Percentiles rank a stretch among this genome's conserved stretches.
Evolutionary conservation across 73 alveolate species (phyloP).

Genomic region (Tetrahymena elliotti): DNA sequence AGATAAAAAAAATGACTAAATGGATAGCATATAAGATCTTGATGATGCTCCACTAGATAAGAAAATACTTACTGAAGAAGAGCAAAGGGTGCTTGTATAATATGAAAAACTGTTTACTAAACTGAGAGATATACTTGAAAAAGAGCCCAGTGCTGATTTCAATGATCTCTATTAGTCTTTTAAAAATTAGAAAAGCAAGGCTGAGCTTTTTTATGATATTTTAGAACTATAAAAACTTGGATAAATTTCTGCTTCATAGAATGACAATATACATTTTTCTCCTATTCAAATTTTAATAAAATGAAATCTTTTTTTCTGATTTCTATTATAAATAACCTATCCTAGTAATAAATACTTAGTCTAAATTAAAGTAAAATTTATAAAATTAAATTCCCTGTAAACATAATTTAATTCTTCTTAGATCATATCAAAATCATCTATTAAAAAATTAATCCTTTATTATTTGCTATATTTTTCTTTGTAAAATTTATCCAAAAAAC

Average conservation of each 20-base stretch:
- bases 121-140: not conserved
- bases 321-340: not conserved
- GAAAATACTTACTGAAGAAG: not conserved
- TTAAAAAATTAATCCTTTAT: no score
- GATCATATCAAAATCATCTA: no score
- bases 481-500: no score
- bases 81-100: not conserved
- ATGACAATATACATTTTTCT: not conserved
- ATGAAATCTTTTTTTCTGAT: not conserved
- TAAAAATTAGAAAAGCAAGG: not conserved
- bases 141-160: not conserved
- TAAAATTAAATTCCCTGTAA: no score
- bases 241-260: not conserved
- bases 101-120: not conserved
- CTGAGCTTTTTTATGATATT: not conserved
- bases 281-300: not conserved
- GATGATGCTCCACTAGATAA: not conserved
- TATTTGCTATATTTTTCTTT: no score
- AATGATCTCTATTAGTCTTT: not conserved
- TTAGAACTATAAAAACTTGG: not conserved
- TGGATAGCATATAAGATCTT: not conserved
- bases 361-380: no score
- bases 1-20: not conserved
- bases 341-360: not conserved
- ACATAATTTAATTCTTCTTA: no score